Percentiles rank a stretch among this genome's conserved stretches.
phyloP scores from a whole-genome alignment of 331 rosid species.

The Cydonia oblonga region DNA sequence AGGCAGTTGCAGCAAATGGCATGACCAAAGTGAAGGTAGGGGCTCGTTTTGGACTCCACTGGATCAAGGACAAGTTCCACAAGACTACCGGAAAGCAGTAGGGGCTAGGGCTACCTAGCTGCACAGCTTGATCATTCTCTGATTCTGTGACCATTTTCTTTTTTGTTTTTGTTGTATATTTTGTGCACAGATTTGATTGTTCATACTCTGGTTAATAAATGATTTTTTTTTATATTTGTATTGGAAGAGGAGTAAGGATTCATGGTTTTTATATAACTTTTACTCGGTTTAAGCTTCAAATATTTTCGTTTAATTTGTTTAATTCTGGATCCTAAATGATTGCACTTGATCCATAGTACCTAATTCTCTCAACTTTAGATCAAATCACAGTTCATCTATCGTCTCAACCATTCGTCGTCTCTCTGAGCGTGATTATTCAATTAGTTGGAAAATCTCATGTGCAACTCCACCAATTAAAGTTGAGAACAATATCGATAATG shows the following conservation, averaged over 20 bases:
- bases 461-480: background rate
- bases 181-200: background rate
- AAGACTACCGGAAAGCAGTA: constrained; percentile 26
- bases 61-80: constrained; percentile 32
- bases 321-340: no score
- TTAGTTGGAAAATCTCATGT: background rate
- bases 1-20: constrained; percentile 23
- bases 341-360: no score
- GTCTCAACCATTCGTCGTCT: background rate
- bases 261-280: background rate
- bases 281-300: background rate
- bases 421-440: background rate
- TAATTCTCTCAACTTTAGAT: background rate
- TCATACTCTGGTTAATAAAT: no score
- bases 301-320: no score
- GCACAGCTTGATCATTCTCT: background rate
- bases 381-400: background rate
- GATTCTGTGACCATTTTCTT: background rate
- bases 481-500: no score
- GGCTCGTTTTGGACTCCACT: constrained; percentile 17
- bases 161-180: background rate
- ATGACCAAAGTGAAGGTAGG: constrained; percentile 27
- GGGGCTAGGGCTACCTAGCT: background rate
- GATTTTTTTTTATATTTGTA: background rate
- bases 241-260: background rate